Percentiles rank a stretch among this genome's conserved stretches.
Evolutionary conservation across 1,139 yeast species (phyloP).

Genomic region (Hanseniaspora sp.): DNA sequence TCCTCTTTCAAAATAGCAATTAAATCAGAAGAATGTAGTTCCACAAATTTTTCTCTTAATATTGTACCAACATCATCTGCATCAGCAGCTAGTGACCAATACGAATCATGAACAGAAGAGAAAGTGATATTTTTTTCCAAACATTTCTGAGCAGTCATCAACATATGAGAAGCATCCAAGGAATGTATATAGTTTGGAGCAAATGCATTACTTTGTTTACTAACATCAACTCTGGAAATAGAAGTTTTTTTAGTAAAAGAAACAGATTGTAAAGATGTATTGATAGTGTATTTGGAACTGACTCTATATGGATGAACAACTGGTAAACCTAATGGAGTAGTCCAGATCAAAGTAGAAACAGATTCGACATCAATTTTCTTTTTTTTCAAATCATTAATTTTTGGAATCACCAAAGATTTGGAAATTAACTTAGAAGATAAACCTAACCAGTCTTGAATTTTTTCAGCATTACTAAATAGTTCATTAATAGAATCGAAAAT

Average conservation of each 20-base stretch:
- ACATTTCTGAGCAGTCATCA: constrained; percentile 75
- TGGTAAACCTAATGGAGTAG: constrained; percentile 85
- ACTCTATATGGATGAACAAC: constrained; percentile 93
- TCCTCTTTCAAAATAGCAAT: constrained; percentile 63
- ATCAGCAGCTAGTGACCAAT: constrained; percentile 94
- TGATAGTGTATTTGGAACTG: constrained; percentile 48
- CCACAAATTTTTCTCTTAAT: constrained; percentile 69
- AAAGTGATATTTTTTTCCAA: constrained; percentile 57
- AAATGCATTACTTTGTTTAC: constrained; percentile 85
- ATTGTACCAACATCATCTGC: constrained; percentile 61
- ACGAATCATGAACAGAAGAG: constrained; percentile 96
- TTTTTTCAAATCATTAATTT: constrained; percentile 31
- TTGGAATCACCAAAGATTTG: constrained; percentile 61
- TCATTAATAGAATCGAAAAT: constrained; percentile 80
- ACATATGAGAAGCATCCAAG: constrained; percentile 93
- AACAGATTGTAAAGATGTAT: constrained; percentile 74
- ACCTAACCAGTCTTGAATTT: constrained; percentile 93
- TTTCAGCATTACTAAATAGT: constrained; percentile 83
- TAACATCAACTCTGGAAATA: constrained; percentile 67
- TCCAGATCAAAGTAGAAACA: constrained; percentile 91
- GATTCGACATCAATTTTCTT: constrained; percentile 43
- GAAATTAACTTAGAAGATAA: constrained; percentile 73
- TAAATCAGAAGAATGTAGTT: constrained; percentile 62
- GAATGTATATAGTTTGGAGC: constrained; percentile 96
- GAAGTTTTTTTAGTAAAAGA: constrained; percentile 75